Evolutionary conservation across 1,284 basidiomycete species (phyloP).

Genomic region (Ganoderma lucidum): DNA sequence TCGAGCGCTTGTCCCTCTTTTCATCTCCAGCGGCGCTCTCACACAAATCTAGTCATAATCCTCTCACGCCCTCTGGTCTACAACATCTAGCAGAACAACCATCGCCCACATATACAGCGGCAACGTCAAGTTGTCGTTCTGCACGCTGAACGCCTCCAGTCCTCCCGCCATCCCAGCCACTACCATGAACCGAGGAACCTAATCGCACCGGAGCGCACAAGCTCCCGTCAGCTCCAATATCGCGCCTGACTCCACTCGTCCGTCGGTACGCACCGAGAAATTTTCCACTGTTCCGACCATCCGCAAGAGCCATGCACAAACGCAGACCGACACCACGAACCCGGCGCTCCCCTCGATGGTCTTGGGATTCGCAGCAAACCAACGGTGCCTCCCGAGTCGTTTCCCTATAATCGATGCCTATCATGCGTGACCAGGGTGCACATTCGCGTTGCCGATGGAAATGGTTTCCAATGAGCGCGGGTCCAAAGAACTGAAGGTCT

Average conservation of each 20-base stretch:
- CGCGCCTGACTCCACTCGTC: conserved; percentile 13
- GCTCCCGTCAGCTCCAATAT: conserved; percentile 22
- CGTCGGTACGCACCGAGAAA: conserved; percentile 72
- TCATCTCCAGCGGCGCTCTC: conserved; percentile 4
- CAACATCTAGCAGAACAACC: conserved; percentile 61
- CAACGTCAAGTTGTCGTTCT: conserved; percentile 94
- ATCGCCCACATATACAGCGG: conserved; percentile 91
- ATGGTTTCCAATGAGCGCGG: neutral
- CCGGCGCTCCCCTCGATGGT: conserved; percentile 93
- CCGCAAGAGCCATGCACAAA: conserved; percentile 76
- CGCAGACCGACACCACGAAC: conserved; percentile 79
- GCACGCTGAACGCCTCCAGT: conserved; percentile 88
- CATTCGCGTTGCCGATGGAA: conserved; percentile 3
- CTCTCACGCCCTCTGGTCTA: conserved; percentile 25
- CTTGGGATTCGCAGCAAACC: conserved; percentile 87
- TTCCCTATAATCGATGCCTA: conserved; percentile 94
- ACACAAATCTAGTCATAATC: neutral
- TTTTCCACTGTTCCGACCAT: conserved; percentile 70
- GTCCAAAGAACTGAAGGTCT: neutral
- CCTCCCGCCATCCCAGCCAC: conserved; percentile 73
- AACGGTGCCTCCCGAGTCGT: conserved; percentile 79
- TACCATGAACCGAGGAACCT: conserved; percentile 63
- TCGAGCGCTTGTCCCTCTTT: conserved; percentile 8
- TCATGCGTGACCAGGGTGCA: neutral
- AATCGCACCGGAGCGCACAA: conserved; percentile 5